Percentiles rank a stretch among this genome's conserved stretches.
These are phyloP conservation scores for Chlamydomonas applanata DNA, from an alignment of 139 green algal species.

Conservation along the genomic window DNA sequence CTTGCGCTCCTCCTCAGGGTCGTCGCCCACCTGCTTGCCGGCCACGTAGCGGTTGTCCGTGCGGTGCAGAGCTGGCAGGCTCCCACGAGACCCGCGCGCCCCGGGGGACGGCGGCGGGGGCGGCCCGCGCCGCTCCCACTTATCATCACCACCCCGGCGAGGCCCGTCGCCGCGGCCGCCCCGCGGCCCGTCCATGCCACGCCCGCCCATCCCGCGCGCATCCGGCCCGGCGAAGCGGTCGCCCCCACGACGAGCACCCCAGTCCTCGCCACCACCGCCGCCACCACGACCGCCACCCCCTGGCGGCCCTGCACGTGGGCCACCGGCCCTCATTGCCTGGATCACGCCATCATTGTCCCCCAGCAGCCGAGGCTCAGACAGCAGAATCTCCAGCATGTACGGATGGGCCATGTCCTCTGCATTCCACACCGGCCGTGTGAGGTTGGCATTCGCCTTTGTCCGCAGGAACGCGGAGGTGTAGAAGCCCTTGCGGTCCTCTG, in stretches of 20 bases:
- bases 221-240: no score
- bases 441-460: neutral
- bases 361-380: neutral
- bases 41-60: constrained; percentile 25
- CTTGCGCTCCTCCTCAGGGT: constrained; percentile 91
- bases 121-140: neutral
- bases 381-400: neutral
- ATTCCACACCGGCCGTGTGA: neutral
- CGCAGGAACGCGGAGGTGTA: neutral
- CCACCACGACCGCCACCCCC: no score
- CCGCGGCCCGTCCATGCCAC: no score
- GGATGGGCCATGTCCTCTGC: neutral
- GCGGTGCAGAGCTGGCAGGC: neutral
- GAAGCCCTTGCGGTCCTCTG: neutral
- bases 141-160: neutral
- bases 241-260: no score
- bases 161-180: no score
- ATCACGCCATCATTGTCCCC: neutral
- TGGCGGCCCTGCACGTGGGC: no score
- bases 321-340: no score
- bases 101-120: neutral
- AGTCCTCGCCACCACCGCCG: no score
- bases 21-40: constrained; percentile 55
- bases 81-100: neutral
- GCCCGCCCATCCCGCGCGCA: no score